Base-by-base conservation (phyloP, 2,329 filamentous ascomycete genomes). In the Sclerotinia nivalis region DNA sequence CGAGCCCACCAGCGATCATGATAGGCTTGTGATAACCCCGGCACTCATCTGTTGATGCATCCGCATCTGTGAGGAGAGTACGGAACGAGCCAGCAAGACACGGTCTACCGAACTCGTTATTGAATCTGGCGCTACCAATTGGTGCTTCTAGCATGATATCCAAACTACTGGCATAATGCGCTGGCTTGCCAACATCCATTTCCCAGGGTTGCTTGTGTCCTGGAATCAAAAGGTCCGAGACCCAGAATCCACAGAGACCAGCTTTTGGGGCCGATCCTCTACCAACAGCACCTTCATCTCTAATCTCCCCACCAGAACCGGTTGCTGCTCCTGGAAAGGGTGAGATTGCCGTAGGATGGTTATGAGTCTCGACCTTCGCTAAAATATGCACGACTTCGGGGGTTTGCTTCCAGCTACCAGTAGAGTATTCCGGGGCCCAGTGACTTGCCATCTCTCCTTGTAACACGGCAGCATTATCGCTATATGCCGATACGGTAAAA, bases 71-170 rank as follows among this genome's bases (percentile, higher is more conserved):
- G 43, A 96, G 88, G 50, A 99, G 86, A 0, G 96, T 99, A 71
- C 95, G 87, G 84, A 99, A 99, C 78, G 93, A 95, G 31, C 96
- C 96, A 3, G 91, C 87, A 18, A 96, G 90, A 77, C 91, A 93
- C 49, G 96, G 95, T 50, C 96, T 88, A 37, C 96, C 96, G 77
- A 98, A 99, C 78, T 97, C 96, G 78, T 99, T 99, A 84, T 98
- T 98, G 84, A 97, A 98, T 28, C 93, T 89, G 65, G 96, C 96
- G 76, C 92, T 96, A 49, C 96, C 96, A 75, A 99, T 96, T 0
- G 96, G 96, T 0, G 93, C 96, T 79, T 99, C 95, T 15, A 98
- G 85, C 95, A 99, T 98, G 75, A 99, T 98, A 78, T 98, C 94
- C 50, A 97, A 83, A 81, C 92, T 93, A 82, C 93, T 97, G 28